A percentile compares a stretch with the other conserved stretches of the same genome.
Evolutionary conservation across 495 filamentous ascomycete species (phyloP).

Genomic region (Jackrogersella multiformis): DNA sequence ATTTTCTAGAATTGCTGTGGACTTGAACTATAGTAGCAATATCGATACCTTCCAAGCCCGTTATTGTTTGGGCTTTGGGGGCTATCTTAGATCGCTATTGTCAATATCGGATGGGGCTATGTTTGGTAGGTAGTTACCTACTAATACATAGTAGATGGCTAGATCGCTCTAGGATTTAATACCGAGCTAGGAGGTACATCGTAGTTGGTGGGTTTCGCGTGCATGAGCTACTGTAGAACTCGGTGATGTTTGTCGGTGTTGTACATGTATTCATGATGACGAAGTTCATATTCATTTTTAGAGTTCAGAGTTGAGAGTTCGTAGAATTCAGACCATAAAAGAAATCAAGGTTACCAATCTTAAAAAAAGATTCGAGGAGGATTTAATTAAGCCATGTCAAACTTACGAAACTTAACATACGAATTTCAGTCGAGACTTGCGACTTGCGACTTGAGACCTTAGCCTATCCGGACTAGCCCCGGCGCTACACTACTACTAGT

Average conservation of each 20-base stretch:
- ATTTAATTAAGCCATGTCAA: too few relatives aligned
- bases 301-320: too few relatives aligned
- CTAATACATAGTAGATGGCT: too few relatives aligned
- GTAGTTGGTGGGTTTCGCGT: conserved; percentile 9
- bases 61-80: background rate
- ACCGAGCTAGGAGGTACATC: conserved; percentile 6
- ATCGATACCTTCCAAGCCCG: background rate
- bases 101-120: conserved; percentile 21
- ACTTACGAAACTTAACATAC: too few relatives aligned
- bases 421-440: background rate
- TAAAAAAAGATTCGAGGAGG: background rate
- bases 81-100: conserved; percentile 12
- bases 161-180: conserved; percentile 12
- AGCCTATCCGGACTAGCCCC: conserved; percentile 16
- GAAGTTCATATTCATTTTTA: conserved; percentile 8
- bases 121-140: too few relatives aligned
- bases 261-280: conserved; percentile 18
- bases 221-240: conserved; percentile 27
- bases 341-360: conserved; percentile 1
- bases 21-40: background rate
- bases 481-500: conserved; percentile 12
- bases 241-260: conserved; percentile 20
- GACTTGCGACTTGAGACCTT: background rate
- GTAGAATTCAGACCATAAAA: background rate
- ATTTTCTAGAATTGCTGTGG: background rate